Evolutionary conservation across 768 basidiomycete species (phyloP).

Genomic region (Boletus pseudopeckii): DNA sequence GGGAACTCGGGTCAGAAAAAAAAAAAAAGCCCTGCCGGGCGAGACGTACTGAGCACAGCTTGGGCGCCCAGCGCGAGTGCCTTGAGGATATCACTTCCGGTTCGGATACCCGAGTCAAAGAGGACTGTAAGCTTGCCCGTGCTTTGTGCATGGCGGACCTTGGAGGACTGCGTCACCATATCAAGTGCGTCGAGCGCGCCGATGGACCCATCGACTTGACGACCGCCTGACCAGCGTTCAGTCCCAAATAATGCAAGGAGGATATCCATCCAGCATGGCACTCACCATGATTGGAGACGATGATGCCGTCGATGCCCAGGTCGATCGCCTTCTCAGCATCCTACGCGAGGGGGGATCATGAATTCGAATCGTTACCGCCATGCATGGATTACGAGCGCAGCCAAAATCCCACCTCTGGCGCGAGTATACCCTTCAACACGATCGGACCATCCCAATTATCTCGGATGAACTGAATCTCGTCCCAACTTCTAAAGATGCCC

Average conservation of each 20-base stretch:
- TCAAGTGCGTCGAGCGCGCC: conserved; percentile 70
- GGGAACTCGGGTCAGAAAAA: background rate
- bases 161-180: conserved; percentile 59
- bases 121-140: conserved; percentile 63
- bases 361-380: background rate
- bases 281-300: conserved; percentile 79
- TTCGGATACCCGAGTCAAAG: conserved; percentile 61
- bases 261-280: background rate
- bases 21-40: background rate
- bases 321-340: conserved; percentile 60
- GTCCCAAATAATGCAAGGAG: background rate
- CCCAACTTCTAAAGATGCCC: conserved; percentile 43
- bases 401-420: conserved; percentile 4
- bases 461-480: conserved; percentile 41
- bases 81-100: conserved; percentile 51
- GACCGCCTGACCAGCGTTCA: conserved; percentile 46
- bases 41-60: conserved; percentile 41
- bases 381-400: background rate
- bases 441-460: conserved; percentile 49
- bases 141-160: conserved; percentile 53
- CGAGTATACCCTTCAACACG: conserved; percentile 45
- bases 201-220: conserved; percentile 77
- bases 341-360: conserved; percentile 1
- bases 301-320: conserved; percentile 62
- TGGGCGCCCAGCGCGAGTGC: conserved; percentile 58